phyloP scores from a whole-genome alignment of 192 early-diverging fungal genomes.

The Coemansia biformis region DNA sequence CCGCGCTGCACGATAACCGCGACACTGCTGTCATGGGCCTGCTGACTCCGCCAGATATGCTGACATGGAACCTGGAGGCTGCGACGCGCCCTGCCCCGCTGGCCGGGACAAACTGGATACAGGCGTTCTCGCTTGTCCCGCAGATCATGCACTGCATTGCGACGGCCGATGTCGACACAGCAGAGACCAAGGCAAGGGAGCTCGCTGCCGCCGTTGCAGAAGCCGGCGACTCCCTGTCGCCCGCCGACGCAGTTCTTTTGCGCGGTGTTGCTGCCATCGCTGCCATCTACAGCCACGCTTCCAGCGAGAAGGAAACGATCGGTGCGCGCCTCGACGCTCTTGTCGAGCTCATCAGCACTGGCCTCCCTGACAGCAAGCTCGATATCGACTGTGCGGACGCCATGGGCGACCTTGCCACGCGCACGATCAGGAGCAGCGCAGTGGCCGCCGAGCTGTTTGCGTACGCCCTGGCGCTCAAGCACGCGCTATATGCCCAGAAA shows the following conservation, averaged over 20 bases:
- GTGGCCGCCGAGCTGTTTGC: slow-evolving; percentile 34
- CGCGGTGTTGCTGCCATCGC: slow-evolving; percentile 22
- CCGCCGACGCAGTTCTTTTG: slow-evolving; percentile 17
- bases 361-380: slow-evolving; percentile 14
- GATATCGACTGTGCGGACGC: slow-evolving; percentile 2
- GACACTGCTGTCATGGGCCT: slow-evolving; percentile 61
- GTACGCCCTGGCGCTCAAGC: slow-evolving; percentile 17
- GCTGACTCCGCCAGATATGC: slow-evolving; percentile 20
- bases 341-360: too few species aligned
- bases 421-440: slow-evolving; percentile 13
- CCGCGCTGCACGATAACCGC: slow-evolving; percentile 59
- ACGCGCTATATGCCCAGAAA: slow-evolving; percentile 17
- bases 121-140: slow-evolving; percentile 25
- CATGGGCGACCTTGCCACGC: slow-evolving; percentile 4
- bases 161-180: slow-evolving; percentile 10
- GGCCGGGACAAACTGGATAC: slow-evolving; percentile 20
- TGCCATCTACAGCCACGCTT: slow-evolving; percentile 13
- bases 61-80: slow-evolving; percentile 32
- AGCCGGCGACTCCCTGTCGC: slow-evolving; percentile 8
- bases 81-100: slow-evolving; percentile 36
- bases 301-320: slow-evolving; percentile 7
- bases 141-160: slow-evolving; percentile 43
- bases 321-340: slow-evolving; percentile 15
- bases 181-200: slow-evolving; percentile 11
- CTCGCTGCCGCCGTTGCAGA: slow-evolving; percentile 7